Conservation (phyloP, 2,329 filamentous ascomycete genomes). For the Didymella sp. region DNA sequence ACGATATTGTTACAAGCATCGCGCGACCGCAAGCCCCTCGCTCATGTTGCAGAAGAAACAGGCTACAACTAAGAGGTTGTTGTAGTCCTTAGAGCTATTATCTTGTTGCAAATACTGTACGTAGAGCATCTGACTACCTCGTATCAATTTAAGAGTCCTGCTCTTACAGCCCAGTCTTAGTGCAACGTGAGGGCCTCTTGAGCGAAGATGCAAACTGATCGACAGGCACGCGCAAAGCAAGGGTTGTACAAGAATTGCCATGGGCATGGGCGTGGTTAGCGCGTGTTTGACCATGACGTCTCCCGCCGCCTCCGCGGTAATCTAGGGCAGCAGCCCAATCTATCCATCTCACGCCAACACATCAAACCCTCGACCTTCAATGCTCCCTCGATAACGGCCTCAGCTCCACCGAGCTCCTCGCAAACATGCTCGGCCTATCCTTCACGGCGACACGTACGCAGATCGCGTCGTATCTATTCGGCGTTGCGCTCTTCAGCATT, state of each 20-base stretch:
- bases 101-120: no score
- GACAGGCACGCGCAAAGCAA: conserved; percentile 9
- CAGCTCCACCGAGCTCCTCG: conserved; percentile 34
- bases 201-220: not conserved
- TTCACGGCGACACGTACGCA: conserved; percentile 66
- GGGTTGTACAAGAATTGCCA: conserved; percentile 1
- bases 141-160: no score
- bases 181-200: not conserved
- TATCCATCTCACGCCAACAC: conserved; percentile 12
- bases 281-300: conserved; percentile 19
- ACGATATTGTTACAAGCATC: not conserved
- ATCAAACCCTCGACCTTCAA: conserved; percentile 8
- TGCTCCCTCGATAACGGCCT: conserved; percentile 15
- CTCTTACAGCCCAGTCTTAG: not conserved
- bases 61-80: no score
- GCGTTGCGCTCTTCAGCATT: conserved; percentile 85
- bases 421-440: conserved; percentile 46
- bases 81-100: no score
- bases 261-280: conserved; percentile 16
- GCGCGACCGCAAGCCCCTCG: no score
- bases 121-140: no score
- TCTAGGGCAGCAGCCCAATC: conserved; percentile 10
- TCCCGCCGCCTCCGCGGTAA: conserved; percentile 1
- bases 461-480: conserved; percentile 75
- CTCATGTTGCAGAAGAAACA: no score